These are phyloP conservation scores for Tetracentron sinense DNA, from an alignment of 164 flowering plant species.

Conservation along the genomic window DNA sequence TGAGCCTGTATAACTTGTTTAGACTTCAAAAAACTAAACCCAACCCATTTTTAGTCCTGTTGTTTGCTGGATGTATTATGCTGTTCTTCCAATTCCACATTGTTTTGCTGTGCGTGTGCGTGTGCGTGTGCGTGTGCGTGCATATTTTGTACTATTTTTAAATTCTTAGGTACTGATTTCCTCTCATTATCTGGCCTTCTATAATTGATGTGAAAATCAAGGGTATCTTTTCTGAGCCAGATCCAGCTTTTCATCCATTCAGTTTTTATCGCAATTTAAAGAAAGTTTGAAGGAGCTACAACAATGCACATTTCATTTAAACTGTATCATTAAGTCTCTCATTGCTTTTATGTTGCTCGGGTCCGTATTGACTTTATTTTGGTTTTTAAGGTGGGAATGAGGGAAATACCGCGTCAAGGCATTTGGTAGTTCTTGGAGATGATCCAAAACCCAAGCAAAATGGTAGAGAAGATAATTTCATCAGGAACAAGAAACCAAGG, in stretches of 20 bases:
- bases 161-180: no score
- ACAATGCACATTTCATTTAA: neutral
- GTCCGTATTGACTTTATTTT: neutral
- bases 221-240: neutral
- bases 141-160: no score
- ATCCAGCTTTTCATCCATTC: neutral
- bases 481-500: no score
- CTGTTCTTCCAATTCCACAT: neutral
- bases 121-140: no score
- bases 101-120: neutral
- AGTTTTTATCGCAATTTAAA: no score
- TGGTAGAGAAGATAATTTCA: no score
- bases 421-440: constrained; percentile 12
- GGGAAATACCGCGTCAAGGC: constrained; percentile 20
- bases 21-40: neutral
- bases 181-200: neutral
- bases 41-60: no score
- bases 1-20: neutral
- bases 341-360: neutral
- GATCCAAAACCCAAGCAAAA: no score
- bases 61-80: neutral
- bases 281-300: neutral
- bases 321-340: no score
- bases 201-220: neutral
- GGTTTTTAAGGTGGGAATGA: constrained; percentile 26